Conservation (phyloP, 75 land plant genomes). For the Selaginella tamariscina region DNA sequence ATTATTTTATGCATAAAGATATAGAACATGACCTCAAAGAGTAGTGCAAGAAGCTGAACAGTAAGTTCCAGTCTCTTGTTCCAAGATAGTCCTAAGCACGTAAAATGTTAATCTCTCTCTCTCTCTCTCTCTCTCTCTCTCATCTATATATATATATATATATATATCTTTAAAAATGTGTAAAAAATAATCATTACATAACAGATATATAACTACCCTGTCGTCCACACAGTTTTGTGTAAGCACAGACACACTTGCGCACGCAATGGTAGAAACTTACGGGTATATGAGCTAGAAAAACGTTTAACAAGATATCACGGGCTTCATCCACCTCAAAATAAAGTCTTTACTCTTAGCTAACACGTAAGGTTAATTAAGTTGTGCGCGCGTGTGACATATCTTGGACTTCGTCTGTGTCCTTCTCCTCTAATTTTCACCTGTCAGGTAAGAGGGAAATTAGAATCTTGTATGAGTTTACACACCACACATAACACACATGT, state of each 20-base stretch:
- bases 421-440: background rate
- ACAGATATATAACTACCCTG: conserved; percentile 54
- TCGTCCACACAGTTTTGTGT: conserved; percentile 82
- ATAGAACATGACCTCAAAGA: no score
- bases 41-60: no score
- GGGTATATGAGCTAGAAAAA: conserved; percentile 81
- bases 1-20: no score
- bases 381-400: background rate
- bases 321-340: conserved; percentile 45
- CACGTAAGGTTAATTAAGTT: no score
- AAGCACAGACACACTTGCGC: conserved; percentile 78
- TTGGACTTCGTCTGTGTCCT: background rate
- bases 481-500: conserved; percentile 58
- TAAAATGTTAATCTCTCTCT: no score
- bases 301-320: conserved; percentile 54
- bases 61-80: no score
- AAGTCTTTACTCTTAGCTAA: background rate
- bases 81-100: no score
- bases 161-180: no score
- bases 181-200: no score
- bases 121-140: no score
- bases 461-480: conserved; percentile 58
- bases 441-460: conserved; percentile 36
- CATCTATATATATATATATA: no score
- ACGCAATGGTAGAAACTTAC: conserved; percentile 60